Evolutionary conservation across 192 early-diverging fungal genomes (phyloP).

Genomic region (Backusella circina): DNA sequence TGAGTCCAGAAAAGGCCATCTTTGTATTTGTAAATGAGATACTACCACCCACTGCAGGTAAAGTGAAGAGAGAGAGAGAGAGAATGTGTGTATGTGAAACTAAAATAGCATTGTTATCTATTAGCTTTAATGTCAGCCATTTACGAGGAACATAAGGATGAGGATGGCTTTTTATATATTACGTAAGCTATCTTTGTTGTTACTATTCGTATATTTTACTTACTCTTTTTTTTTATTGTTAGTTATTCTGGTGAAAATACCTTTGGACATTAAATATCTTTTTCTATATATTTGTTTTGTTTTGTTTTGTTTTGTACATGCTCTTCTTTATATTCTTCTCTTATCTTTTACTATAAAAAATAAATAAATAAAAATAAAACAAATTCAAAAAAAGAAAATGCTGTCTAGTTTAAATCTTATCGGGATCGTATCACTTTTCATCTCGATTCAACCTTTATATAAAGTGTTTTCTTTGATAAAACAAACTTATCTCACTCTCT

Average conservation of each 20-base stretch:
- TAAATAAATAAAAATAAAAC: neutral
- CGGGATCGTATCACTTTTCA: neutral
- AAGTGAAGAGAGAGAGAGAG: neutral
- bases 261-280: constrained; percentile 49
- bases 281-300: neutral
- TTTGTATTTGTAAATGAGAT: constrained; percentile 99
- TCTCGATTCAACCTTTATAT: neutral
- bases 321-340: neutral
- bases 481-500: neutral
- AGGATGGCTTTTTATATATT: constrained; percentile 97
- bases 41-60: constrained; percentile 86
- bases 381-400: neutral
- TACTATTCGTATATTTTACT: neutral
- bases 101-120: neutral
- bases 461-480: neutral
- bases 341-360: too few species aligned
- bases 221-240: neutral
- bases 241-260: constrained; percentile 82
- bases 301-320: neutral
- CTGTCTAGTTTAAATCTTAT: neutral
- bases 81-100: neutral
- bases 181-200: constrained; percentile 36
- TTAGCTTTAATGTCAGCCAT: constrained; percentile 83
- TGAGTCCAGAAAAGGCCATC: constrained; percentile 96
- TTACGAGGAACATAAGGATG: constrained; percentile 96